Base-by-base conservation (phyloP, 306 rosid species). In the Lathyrus aphaca region DNA sequence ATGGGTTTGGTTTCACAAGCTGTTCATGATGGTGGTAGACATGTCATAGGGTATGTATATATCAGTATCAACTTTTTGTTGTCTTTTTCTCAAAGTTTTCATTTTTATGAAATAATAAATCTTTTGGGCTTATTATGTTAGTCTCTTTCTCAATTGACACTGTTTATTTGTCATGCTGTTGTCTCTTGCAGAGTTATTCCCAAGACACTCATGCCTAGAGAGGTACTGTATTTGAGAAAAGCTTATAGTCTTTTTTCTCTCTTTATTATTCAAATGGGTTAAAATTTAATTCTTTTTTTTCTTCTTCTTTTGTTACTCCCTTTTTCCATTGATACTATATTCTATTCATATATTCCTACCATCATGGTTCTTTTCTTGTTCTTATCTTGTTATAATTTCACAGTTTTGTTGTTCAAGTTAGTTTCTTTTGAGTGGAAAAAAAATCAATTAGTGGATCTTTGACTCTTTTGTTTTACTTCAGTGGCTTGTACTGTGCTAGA, bases 161-260 rank as follows among this genome's bases (percentile, higher is more conserved):
- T 86, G 71, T 86, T 58, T 83, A 45, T 64, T 79, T 85, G 91
- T 85, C 90, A 72, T 85, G 72, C 83, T 81, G 65, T 75, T 90
- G 94, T 88, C 85, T 80, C 78, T 80, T 85, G 88, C 96, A 93
- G 97, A 77, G 94, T 93, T 74, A 93, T 93, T 88, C 98, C 98
- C 87, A 93, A 88, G 94, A 90, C 98, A 80, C 98, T 93, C 91
- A 93, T 90, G 94, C 96, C 98, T 86, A 91, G 94, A 90, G 98
- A 93, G 97, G 98, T 93, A 84, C 82, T 86, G 98, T 93, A 82
- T 83, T 85, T 82, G 84, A 17, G 35, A 78, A 80, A 83, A 91
- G 92, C 80, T 80, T 66, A 14, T 38, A 74, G 68, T 64, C 88
- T 83, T 84, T 78, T 45, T 83, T 57, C 66, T 73, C 56, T 74